Conservation (phyloP, 495 filamentous ascomycete species). For the Penicillium daleae region DNA sequence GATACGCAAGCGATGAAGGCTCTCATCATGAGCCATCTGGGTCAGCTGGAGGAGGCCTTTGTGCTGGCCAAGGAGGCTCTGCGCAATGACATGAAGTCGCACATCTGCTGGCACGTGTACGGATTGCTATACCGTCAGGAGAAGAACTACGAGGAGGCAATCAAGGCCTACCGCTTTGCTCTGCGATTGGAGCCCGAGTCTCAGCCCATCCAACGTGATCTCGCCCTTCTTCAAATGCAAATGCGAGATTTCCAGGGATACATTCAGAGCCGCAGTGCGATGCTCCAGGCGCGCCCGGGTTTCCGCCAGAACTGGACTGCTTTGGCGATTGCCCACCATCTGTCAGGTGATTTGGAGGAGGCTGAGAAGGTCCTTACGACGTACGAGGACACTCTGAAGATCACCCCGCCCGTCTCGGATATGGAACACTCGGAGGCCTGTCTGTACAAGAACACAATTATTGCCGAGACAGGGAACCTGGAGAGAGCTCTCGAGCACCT, state of each 20-base stretch:
- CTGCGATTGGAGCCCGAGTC: slow-evolving; percentile 91
- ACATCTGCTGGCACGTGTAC: slow-evolving; percentile 99
- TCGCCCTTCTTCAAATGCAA: slow-evolving; percentile 91
- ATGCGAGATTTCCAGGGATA: slow-evolving; percentile 97
- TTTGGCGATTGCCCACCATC: slow-evolving; percentile 87
- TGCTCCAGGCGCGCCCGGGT: slow-evolving; percentile 79
- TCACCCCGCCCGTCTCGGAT: slow-evolving; percentile 72
- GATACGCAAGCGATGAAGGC: slow-evolving; percentile 99
- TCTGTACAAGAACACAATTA: slow-evolving; percentile 94
- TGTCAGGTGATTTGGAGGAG: slow-evolving; percentile 78
- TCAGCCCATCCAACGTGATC: slow-evolving; percentile 88
- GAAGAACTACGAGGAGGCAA: slow-evolving; percentile 98
- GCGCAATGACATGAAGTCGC: slow-evolving; percentile 94
- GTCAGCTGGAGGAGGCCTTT: slow-evolving; percentile 92
- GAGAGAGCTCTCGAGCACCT: slow-evolving; percentile 86
- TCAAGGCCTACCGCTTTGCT: slow-evolving; percentile 97
- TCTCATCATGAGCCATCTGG: slow-evolving; percentile 88
- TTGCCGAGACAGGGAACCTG: slow-evolving; percentile 81
- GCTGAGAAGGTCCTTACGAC: slow-evolving; percentile 90
- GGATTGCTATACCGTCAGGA: slow-evolving; percentile 88
- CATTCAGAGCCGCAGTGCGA: slow-evolving; percentile 78
- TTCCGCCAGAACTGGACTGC: slow-evolving; percentile 95
- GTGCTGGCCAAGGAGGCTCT: slow-evolving; percentile 87
- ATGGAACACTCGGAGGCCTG: slow-evolving; percentile 94
- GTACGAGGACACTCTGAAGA: slow-evolving; percentile 90